Percentiles rank a stretch among this genome's conserved stretches.
Evolutionary conservation across 2,329 filamentous ascomycete genomes (phyloP).

Genomic region (Metarhizium album): DNA sequence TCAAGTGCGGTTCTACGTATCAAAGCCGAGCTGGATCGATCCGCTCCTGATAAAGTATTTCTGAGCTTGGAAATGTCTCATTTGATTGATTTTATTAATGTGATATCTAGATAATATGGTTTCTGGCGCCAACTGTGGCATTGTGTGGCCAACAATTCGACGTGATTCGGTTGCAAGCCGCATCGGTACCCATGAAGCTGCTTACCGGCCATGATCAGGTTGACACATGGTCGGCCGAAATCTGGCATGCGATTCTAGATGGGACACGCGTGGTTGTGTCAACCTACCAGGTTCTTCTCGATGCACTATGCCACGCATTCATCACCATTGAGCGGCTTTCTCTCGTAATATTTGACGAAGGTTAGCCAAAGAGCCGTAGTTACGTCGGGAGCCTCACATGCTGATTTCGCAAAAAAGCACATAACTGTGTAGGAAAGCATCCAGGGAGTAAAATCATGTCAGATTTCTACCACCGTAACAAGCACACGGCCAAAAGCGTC

Average conservation of each 20-base stretch:
- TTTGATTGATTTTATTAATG: background rate
- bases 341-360: conserved; percentile 76
- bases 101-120: conserved; percentile 50
- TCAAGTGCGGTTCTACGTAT: conserved; percentile 58
- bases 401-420: conserved; percentile 39
- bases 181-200: conserved; percentile 46
- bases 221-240: conserved; percentile 57
- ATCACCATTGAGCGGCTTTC: conserved; percentile 52
- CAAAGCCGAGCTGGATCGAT: conserved; percentile 48
- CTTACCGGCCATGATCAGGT: conserved; percentile 59
- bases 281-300: conserved; percentile 62
- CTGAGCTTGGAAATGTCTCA: background rate
- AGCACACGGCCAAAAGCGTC: conserved; percentile 24
- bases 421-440: conserved; percentile 58
- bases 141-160: conserved; percentile 56
- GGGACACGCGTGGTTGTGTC: conserved; percentile 65
- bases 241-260: conserved; percentile 57
- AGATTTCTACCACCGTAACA: conserved; percentile 52
- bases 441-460: conserved; percentile 63
- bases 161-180: conserved; percentile 49
- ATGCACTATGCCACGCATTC: conserved; percentile 67
- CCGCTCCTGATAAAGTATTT: conserved; percentile 40
- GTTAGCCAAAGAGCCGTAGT: conserved; percentile 27
- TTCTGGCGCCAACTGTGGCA: conserved; percentile 58
- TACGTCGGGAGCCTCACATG: background rate